Evolutionary conservation across 2,329 filamentous ascomycete species (phyloP).

Genomic region (Exophiala mesophila): DNA sequence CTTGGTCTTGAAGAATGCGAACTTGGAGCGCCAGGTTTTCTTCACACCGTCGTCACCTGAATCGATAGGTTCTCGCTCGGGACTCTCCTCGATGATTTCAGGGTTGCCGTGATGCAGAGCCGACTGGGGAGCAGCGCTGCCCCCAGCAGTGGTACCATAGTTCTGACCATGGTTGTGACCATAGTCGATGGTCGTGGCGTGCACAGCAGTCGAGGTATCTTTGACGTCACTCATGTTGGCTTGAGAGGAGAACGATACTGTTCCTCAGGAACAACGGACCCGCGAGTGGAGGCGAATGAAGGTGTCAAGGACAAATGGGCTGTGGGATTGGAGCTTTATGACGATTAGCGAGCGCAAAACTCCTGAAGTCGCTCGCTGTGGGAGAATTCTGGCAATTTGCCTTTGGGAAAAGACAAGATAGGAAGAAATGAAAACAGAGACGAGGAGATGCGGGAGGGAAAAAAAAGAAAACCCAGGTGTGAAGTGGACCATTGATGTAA

Average conservation of each 20-base stretch:
- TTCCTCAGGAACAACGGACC: not conserved
- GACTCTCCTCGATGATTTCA: constrained; percentile 28
- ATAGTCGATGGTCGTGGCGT: constrained; percentile 21
- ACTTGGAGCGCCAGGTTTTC: constrained; percentile 40
- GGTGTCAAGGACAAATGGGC: constrained; percentile 4
- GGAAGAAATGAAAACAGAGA: constrained; percentile 4
- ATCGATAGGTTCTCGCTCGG: constrained; percentile 23
- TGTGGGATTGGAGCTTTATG: constrained; percentile 44
- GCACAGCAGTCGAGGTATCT: constrained; percentile 15
- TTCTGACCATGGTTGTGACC: constrained; percentile 14
- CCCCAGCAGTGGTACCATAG: constrained; percentile 15
- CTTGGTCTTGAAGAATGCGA: constrained; percentile 70
- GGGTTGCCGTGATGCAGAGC: constrained; percentile 33
- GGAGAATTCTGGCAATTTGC: constrained; percentile 10
- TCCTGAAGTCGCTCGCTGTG: constrained; percentile 51
- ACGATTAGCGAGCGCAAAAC: constrained; percentile 51
- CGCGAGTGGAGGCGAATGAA: not conserved
- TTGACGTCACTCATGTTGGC: constrained; percentile 20
- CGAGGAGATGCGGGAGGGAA: constrained; percentile 7
- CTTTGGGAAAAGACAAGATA: constrained; percentile 5
- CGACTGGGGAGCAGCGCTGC: constrained; percentile 4
- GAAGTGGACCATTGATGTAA: not conserved
- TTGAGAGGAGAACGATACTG: constrained; percentile 7
- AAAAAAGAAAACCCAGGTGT: not conserved
- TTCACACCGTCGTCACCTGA: constrained; percentile 40